Evolutionary conservation across 2,329 filamentous ascomycete species (phyloP).

Genomic region (Grosmannia clavigera): DNA sequence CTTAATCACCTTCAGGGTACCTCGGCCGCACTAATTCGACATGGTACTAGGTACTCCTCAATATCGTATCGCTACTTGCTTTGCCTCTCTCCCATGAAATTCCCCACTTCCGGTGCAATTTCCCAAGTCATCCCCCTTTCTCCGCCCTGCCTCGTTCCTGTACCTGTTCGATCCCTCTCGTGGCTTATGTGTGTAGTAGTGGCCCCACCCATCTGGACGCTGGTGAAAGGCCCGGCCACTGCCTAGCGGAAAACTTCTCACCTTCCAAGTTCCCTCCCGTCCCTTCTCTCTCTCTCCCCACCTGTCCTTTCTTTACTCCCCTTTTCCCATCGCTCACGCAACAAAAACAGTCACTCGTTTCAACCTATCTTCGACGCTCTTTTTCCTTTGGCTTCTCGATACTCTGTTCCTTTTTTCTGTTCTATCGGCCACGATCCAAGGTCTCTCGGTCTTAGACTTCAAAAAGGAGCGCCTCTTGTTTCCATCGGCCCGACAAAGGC

Average conservation of each 20-base stretch:
- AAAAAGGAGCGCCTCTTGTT: neutral
- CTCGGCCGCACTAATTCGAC: neutral
- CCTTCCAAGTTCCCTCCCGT: constrained; percentile 2
- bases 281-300: neutral
- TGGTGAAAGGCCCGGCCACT: neutral
- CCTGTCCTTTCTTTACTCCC: neutral
- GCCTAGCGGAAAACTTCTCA: constrained; percentile 1
- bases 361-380: neutral
- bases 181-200: neutral
- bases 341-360: constrained; percentile 3
- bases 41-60: neutral
- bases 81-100: neutral
- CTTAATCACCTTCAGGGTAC: neutral
- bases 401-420: neutral
- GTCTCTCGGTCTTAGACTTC: neutral
- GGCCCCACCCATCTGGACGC: neutral
- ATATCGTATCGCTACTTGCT: neutral
- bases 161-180: neutral
- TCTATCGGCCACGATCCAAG: neutral
- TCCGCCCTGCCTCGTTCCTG: neutral
- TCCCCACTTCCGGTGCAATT: constrained; percentile 6
- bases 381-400: neutral
- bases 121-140: constrained; percentile 2
- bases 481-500: neutral
- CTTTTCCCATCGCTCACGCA: neutral